Conservation (phyloP, 441 rosid species). For the Jatropha multifida region DNA sequence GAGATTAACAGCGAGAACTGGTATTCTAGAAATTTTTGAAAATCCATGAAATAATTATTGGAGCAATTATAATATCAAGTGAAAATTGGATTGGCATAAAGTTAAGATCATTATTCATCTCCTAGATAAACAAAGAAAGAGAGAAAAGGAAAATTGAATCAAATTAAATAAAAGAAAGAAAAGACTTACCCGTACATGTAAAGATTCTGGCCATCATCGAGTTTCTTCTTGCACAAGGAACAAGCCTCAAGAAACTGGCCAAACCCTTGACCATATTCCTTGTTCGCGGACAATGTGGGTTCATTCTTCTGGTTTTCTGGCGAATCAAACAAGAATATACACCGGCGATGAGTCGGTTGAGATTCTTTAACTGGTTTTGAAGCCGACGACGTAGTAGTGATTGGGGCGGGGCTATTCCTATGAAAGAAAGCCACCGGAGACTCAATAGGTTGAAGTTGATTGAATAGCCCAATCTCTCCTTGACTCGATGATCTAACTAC, state of each 20-base stretch:
- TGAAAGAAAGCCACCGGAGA: neutral
- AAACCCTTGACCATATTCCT: conserved; percentile 21
- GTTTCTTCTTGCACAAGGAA: conserved; percentile 35
- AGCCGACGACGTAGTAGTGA: neutral
- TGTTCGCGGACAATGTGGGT: neutral
- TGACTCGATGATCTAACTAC: conserved; percentile 24
- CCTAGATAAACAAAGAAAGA: neutral
- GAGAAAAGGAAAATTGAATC: neutral
- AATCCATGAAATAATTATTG: too few relatives aligned
- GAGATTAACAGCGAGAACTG: neutral
- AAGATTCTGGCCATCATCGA: conserved; percentile 7
- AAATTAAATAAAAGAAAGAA: neutral
- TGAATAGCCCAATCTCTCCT: neutral
- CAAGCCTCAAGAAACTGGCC: conserved; percentile 29
- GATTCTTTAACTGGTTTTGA: conserved; percentile 5
- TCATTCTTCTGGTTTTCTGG: neutral
- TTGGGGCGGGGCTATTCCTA: neutral
- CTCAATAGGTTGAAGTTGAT: neutral
- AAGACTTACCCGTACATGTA: conserved; percentile 32
- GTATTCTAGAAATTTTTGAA: neutral
- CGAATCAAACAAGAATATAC: conserved; percentile 15
- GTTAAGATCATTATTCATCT: neutral
- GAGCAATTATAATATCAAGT: too few relatives aligned
- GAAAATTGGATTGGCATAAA: neutral
- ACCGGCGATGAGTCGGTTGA: neutral